Evolutionary conservation across 495 filamentous ascomycete species (phyloP), one percentile per base, ranked within the genome.

Genomic region (Penicillium bialowiezense): DNA sequence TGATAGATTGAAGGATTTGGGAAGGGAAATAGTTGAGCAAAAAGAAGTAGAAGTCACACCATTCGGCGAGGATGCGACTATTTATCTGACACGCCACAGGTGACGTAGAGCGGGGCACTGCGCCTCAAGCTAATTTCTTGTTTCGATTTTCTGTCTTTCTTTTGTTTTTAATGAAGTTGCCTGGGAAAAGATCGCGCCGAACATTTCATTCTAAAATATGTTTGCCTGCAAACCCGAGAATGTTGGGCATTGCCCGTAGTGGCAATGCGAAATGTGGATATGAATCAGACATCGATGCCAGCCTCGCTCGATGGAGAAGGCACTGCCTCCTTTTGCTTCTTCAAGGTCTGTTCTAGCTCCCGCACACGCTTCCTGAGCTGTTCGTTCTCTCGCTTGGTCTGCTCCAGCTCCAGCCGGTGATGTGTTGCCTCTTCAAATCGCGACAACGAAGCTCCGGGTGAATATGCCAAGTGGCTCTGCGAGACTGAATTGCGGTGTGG

Each of bases 311-410:
- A 37, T 7, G 44, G 13, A 39, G 33, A 24, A 13, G 18, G 37
- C 10, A 17, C n/a, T n/a, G n/a, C 38, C 17, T 55, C 49, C 21
- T 52, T 58, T 44, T 59, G 57, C n/a, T 63, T 64, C 52, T 65
- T 68, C 42, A 71, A 28, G 7, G 47, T 56, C 13, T 54, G 56
- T 57, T 95, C 90, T 24, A 95, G 68, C 51, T 91, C 89, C 40
- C 84, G 77, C 18, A 96, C 81, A 17, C 88, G 79, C 41, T 77
- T 73, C 56, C 85, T 85, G 36, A 96, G 72, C 31, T 73, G 63
- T 46, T 95, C 90, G 58, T 96, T 96, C 70, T 96, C 91, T 8
- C 77, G 71, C 67, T 87, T 90, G 31, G 86, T 79, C 5, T 68
- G 67, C 38, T 95, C 90, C 10, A 93, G 58, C 59, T 95, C 90